Evolutionary conservation across 2,329 filamentous ascomycete species (phyloP).

Genomic region (Graphiopsis chlorocephala): DNA sequence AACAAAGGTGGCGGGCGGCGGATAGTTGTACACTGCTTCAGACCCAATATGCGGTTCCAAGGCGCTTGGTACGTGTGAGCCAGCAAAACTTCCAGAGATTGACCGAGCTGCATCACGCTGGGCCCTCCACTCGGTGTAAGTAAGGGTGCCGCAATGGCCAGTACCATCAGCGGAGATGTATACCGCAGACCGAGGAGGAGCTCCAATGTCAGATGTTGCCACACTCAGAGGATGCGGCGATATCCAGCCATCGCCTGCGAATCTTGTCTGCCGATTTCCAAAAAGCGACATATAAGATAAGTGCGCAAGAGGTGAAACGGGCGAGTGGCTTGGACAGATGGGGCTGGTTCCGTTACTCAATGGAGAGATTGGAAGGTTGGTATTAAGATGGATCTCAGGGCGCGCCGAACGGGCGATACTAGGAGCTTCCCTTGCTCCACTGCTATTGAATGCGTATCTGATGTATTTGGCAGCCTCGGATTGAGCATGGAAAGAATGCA

Average conservation of each 20-base stretch:
- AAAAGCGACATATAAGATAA: neutral
- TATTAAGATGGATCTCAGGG: neutral
- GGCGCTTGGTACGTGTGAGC: neutral
- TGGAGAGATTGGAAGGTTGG: neutral
- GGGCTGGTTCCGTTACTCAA: neutral
- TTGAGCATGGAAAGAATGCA: neutral
- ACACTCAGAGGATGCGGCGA: constrained; percentile 33
- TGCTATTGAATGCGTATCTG: neutral
- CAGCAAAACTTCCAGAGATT: neutral
- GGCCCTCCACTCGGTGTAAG: constrained; percentile 29
- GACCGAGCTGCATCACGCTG: neutral
- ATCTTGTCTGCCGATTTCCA: constrained; percentile 21
- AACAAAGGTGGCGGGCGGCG: neutral
- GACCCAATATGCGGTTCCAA: neutral
- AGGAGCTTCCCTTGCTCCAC: neutral
- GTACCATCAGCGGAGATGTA: constrained; percentile 21
- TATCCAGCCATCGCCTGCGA: constrained; percentile 35
- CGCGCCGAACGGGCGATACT: neutral
- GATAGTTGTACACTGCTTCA: neutral
- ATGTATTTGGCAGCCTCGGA: neutral
- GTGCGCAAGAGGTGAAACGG: neutral
- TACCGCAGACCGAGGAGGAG: constrained; percentile 26
- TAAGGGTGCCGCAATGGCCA: constrained; percentile 23
- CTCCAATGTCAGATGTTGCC: constrained; percentile 19
- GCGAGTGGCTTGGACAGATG: neutral